Evolutionary conservation across 208 protist genomes (phyloP).

Genomic region (Leishmania turanica): DNA sequence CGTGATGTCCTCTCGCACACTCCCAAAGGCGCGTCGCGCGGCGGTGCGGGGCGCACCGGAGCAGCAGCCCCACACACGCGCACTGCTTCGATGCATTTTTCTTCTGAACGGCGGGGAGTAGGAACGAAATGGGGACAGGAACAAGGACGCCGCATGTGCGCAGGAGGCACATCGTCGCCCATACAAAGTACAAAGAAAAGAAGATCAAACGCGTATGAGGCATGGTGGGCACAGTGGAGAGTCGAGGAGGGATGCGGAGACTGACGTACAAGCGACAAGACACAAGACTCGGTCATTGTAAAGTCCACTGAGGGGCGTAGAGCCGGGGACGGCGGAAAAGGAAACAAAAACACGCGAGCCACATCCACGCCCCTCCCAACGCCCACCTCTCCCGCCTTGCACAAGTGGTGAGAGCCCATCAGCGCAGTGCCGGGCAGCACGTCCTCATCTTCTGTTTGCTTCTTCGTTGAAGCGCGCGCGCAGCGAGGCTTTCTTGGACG

Average conservation of each 20-base stretch:
- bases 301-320: not conserved
- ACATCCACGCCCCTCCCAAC: not conserved
- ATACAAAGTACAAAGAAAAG: no score
- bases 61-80: not conserved
- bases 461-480: not conserved
- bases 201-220: not conserved
- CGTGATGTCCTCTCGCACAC: constrained; percentile 33
- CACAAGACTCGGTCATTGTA: no score
- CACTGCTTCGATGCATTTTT: not conserved
- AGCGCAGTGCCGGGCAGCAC: not conserved
- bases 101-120: not conserved
- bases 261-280: not conserved
- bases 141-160: not conserved
- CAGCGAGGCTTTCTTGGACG: not conserved
- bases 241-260: not conserved
- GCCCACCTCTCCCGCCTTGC: not conserved
- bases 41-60: not conserved
- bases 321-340: not conserved
- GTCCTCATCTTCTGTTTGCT: not conserved
- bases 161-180: not conserved
- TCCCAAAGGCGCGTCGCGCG: constrained; percentile 2
- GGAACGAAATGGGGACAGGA: not conserved
- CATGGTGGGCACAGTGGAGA: not conserved
- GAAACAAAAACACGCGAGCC: not conserved
- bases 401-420: not conserved